Evolutionary conservation across 257 asterid species (phyloP).

Genomic region (Ocimum tenuiflorum): DNA sequence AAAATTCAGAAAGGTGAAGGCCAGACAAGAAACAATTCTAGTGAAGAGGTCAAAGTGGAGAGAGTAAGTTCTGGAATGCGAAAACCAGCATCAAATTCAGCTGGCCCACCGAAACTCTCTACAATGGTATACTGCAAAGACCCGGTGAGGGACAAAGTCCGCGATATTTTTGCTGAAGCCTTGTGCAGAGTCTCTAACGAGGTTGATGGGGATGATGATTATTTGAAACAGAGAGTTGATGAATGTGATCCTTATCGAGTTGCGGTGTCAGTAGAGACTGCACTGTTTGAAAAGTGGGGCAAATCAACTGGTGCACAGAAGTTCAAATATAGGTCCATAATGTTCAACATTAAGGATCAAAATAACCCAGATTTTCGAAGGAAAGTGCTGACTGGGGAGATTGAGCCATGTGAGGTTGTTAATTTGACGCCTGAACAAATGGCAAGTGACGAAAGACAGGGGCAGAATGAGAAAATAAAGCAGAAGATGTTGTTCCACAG

Average conservation of each 20-base stretch:
- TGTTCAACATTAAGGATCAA: conserved; percentile 50
- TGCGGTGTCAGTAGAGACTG: conserved; percentile 49
- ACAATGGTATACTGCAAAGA: conserved; percentile 56
- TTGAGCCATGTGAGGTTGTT: conserved; percentile 36
- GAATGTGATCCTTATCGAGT: conserved; percentile 68
- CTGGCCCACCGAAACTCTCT: conserved; percentile 39
- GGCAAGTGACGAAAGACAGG: conserved; percentile 83
- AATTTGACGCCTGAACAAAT: conserved; percentile 68
- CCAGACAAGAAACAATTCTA: too few species aligned
- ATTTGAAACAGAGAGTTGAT: conserved; percentile 35
- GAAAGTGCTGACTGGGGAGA: conserved; percentile 58
- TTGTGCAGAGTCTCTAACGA: conserved; percentile 40
- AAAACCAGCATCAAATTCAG: too few species aligned
- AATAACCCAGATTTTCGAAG: conserved; percentile 66
- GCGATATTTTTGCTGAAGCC: conserved; percentile 51
- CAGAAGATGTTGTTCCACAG: conserved; percentile 78
- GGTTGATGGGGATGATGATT: conserved; percentile 32
- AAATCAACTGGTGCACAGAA: conserved; percentile 47
- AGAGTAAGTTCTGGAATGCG: too few species aligned
- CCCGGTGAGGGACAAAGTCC: conserved; percentile 42
- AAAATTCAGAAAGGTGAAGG: too few species aligned
- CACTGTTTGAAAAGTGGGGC: conserved; percentile 58
- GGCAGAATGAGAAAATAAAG: conserved; percentile 57
- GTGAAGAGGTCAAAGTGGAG: too few species aligned
- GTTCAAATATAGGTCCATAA: conserved; percentile 49